Percentiles rank a stretch among this genome's conserved stretches.
phyloP scores from a whole-genome alignment of 208 protist genomes.

The Trypanosomatidae sp. region DNA sequence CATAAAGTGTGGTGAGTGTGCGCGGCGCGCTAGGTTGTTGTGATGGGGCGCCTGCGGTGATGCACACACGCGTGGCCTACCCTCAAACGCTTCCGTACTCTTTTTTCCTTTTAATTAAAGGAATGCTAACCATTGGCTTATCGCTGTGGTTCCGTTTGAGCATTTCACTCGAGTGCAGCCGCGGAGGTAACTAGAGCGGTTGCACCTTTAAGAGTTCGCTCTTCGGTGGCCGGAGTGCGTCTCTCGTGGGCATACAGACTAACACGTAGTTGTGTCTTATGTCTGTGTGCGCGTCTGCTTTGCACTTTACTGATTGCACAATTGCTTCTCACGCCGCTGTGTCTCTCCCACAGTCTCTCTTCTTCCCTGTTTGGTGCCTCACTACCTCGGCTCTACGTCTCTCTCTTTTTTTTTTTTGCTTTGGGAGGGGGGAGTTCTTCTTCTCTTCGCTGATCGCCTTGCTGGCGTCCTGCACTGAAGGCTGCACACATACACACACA shows the following conservation, averaged over 20 bases:
- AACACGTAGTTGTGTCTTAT: not conserved
- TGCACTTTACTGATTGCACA: not conserved
- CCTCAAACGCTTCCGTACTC: not conserved
- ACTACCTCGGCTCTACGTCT: not conserved
- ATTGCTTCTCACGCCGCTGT: not conserved
- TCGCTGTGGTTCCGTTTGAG: not conserved
- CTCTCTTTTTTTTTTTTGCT: conserved; percentile 5
- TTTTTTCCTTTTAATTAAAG: no score
- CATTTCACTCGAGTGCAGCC: not conserved
- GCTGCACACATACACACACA: not conserved
- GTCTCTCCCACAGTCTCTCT: not conserved
- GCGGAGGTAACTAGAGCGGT: not conserved
- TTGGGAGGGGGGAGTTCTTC: not conserved
- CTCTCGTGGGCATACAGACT: not conserved
- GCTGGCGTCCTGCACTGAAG: no score
- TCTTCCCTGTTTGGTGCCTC: not conserved
- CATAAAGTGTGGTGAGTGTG: not conserved
- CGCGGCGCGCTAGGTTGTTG: not conserved
- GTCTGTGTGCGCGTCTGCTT: not conserved
- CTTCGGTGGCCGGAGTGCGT: not conserved
- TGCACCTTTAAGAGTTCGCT: not conserved
- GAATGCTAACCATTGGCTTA: not conserved
- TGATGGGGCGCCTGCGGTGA: not conserved
- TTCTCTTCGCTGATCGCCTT: not conserved
- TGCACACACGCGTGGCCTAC: not conserved